Percentiles rank a stretch among this genome's conserved stretches.
phyloP scores from a whole-genome alignment of 2,329 filamentous ascomycete species.

The Pseudocercospora cruenta region DNA sequence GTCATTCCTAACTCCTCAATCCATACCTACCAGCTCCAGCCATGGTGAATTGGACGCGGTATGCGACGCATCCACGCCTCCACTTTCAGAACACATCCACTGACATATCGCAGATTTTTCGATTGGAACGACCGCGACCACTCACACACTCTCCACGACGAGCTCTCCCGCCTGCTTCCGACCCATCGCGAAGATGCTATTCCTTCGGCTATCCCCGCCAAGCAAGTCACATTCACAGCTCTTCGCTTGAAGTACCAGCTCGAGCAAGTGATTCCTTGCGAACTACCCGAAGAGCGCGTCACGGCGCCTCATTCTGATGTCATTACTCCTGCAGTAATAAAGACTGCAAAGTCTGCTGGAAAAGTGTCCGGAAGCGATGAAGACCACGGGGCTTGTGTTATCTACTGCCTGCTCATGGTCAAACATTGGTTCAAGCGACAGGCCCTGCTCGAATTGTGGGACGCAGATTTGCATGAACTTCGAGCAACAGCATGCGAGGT shows the following conservation, averaged over 20 bases:
- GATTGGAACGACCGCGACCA: slow-evolving; percentile 42
- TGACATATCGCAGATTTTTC: slow-evolving; percentile 16
- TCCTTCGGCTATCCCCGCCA: slow-evolving; percentile 70
- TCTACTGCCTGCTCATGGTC: slow-evolving; percentile 78
- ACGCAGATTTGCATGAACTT: slow-evolving; percentile 79
- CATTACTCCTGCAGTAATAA: slow-evolving; percentile 78
- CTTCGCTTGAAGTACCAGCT: slow-evolving; percentile 89
- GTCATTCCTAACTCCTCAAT: neutral
- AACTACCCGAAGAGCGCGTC: slow-evolving; percentile 75
- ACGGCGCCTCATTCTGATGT: slow-evolving; percentile 81
- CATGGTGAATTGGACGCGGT: slow-evolving; percentile 9
- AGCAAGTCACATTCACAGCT: slow-evolving; percentile 85
- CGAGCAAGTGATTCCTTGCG: slow-evolving; percentile 86
- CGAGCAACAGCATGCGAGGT: slow-evolving; percentile 85
- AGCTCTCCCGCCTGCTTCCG: slow-evolving; percentile 61
- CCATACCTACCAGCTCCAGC: neutral
- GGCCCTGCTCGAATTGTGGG: slow-evolving; percentile 82
- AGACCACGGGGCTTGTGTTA: slow-evolving; percentile 76
- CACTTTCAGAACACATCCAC: neutral
- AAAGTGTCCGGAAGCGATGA: slow-evolving; percentile 36
- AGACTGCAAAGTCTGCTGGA: slow-evolving; percentile 81
- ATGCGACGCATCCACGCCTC: neutral
- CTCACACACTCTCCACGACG: slow-evolving; percentile 45
- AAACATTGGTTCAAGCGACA: slow-evolving; percentile 79
- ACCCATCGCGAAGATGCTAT: slow-evolving; percentile 60